A percentile compares a stretch with the other conserved stretches of the same genome.
Conservation (phyloP, 148 eudicot species). For the Chenopodium quinoa region DNA sequence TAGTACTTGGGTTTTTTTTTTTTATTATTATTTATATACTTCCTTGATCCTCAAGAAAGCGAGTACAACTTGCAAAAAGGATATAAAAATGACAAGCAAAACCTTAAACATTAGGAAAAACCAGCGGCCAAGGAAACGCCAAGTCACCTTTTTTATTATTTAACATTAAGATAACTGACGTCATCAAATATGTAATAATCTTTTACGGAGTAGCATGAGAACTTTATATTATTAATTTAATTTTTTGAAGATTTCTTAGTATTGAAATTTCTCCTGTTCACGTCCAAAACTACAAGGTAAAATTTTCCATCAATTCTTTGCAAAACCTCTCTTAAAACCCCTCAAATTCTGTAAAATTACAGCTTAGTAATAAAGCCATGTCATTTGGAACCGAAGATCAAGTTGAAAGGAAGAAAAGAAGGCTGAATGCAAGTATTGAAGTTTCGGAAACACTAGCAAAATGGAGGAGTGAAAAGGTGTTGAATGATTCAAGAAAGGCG, state of each 20-base stretch:
- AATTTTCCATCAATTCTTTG: not conserved
- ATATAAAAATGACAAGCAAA: not conserved
- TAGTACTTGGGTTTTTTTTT: no score
- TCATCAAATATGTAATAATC: not conserved
- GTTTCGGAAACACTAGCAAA: constrained; percentile 16
- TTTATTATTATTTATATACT: not conserved
- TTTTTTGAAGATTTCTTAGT: no score
- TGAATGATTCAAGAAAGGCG: not conserved
- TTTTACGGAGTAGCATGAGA: no score
- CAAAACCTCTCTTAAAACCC: not conserved
- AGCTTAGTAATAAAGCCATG: not conserved
- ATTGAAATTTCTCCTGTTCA: no score
- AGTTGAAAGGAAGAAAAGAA: constrained; percentile 5
- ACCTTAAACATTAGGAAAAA: not conserved
- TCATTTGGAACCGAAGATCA: not conserved
- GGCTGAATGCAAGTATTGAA: not conserved
- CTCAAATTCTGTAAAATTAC: not conserved
- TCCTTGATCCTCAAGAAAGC: constrained; percentile 15
- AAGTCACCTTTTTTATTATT: not conserved
- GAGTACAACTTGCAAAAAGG: not conserved
- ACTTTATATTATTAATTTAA: no score
- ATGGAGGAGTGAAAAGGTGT: not conserved
- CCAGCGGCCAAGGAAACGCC: constrained; percentile 17
- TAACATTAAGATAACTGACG: not conserved
- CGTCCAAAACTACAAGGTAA: no score